Evolutionary conservation across 805 yeast genomes (phyloP).

Genomic region (Teunomyces atbi): DNA sequence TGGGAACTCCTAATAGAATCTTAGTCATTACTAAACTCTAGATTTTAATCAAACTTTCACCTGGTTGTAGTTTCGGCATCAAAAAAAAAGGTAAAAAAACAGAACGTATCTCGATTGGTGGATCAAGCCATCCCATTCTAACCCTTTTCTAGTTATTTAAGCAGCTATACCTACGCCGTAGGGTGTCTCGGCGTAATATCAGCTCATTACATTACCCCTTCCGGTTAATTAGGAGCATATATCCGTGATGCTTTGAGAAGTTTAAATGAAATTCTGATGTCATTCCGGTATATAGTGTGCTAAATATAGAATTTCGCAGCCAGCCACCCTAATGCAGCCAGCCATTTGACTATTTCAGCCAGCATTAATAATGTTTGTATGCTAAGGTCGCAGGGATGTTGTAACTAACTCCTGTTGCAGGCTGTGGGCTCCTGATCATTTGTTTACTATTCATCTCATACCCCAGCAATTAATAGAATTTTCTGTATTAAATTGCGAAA

Average conservation of each 20-base stretch:
- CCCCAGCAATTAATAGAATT: constrained; percentile 3
- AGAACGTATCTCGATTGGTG: neutral
- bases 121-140: neutral
- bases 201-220: constrained; percentile 2
- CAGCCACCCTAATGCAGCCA: constrained; percentile 1
- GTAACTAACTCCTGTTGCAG: neutral
- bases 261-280: neutral
- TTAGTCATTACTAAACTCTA: too few relatives aligned
- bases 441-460: neutral
- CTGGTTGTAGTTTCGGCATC: too few relatives aligned
- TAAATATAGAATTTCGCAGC: constrained; percentile 3
- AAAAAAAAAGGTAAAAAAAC: too few relatives aligned
- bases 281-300: neutral
- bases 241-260: neutral
- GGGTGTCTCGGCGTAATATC: neutral
- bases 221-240: neutral
- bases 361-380: neutral
- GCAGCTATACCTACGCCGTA: neutral
- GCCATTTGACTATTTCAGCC: neutral
- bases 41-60: too few relatives aligned
- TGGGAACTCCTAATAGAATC: too few relatives aligned
- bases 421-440: constrained; percentile 1
- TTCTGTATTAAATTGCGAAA: neutral
- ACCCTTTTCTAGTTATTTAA: neutral
- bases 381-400: neutral